Percentiles rank a stretch among this genome's conserved stretches.
Evolutionary conservation across 2,329 filamentous ascomycete species (phyloP).

Genomic region (Sphaceloma murrayae): DNA sequence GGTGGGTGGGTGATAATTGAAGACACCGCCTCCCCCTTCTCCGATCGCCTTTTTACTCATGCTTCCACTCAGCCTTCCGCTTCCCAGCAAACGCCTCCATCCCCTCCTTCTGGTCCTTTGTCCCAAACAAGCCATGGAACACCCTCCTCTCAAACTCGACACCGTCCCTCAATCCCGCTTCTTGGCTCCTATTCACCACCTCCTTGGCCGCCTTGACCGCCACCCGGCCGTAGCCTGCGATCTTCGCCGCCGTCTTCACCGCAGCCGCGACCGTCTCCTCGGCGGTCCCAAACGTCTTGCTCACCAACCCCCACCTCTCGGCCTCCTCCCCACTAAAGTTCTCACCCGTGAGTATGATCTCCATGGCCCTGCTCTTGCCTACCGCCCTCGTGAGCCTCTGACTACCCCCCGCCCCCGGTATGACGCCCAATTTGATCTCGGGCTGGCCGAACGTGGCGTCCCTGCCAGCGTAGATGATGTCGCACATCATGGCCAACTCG

Average conservation of each 20-base stretch:
- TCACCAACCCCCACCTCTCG: conserved; percentile 81
- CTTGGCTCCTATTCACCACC: conserved; percentile 98
- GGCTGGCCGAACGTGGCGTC: conserved; percentile 90
- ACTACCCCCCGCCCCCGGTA: conserved; percentile 84
- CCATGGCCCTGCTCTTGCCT: conserved; percentile 72
- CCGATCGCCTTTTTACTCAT: conserved; percentile 48
- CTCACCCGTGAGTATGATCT: conserved; percentile 77
- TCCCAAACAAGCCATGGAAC: conserved; percentile 90
- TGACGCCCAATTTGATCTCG: conserved; percentile 88
- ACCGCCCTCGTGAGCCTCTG: conserved; percentile 71
- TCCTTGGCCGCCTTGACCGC: conserved; percentile 87
- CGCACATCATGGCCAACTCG: conserved; percentile 95
- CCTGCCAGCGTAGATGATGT: conserved; percentile 83
- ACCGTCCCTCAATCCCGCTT: conserved; percentile 74
- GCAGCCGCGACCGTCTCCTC: conserved; percentile 75
- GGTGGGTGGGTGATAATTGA: too few species aligned
- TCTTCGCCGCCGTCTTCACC: conserved; percentile 75
- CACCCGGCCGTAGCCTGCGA: conserved; percentile 78
- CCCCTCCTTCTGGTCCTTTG: conserved; percentile 77
- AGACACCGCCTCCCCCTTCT: too few species aligned
- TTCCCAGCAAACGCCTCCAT: conserved; percentile 95
- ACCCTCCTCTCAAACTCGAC: conserved; percentile 90
- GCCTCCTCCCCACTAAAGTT: conserved; percentile 78
- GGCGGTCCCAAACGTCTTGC: conserved; percentile 66
- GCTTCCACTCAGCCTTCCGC: conserved; percentile 81